Conservation (phyloP, 73 alveolate species). For the Chromera velia region DNA sequence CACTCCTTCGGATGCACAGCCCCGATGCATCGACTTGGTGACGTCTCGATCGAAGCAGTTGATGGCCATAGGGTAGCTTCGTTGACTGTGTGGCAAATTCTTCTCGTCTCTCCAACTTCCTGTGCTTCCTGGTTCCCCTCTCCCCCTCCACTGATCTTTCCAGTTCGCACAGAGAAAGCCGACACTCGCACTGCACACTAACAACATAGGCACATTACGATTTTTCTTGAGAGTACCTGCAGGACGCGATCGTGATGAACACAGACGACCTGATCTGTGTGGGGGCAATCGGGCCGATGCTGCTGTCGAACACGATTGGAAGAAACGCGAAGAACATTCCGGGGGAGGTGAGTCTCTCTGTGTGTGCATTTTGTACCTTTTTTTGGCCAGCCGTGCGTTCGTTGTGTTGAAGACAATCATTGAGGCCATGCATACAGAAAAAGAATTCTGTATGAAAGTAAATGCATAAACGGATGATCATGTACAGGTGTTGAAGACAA, state of each 20-base stretch:
- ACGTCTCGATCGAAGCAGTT: not conserved
- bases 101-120: not conserved
- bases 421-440: too few species aligned
- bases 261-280: slow-evolving; percentile 40
- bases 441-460: too few species aligned
- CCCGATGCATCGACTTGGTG: not conserved
- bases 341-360: too few species aligned
- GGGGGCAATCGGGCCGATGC: slow-evolving; percentile 33
- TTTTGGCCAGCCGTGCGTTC: too few species aligned
- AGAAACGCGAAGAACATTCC: slow-evolving; percentile 40
- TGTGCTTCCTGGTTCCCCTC: not conserved
- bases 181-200: too few species aligned
- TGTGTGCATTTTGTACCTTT: too few species aligned
- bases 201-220: too few species aligned
- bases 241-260: slow-evolving; percentile 45
- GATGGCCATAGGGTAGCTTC: not conserved
- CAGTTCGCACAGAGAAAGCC: not conserved
- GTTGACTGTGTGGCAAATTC: not conserved
- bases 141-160: not conserved
- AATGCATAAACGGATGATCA: too few species aligned
- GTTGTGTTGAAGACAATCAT: too few species aligned
- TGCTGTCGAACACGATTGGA: slow-evolving; percentile 39
- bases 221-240: slow-evolving; percentile 27
- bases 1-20: not conserved
- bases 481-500: too few species aligned